Evolutionary conservation across 768 basidiomycete species (phyloP).

Genomic region (Tulasnella sp.): DNA sequence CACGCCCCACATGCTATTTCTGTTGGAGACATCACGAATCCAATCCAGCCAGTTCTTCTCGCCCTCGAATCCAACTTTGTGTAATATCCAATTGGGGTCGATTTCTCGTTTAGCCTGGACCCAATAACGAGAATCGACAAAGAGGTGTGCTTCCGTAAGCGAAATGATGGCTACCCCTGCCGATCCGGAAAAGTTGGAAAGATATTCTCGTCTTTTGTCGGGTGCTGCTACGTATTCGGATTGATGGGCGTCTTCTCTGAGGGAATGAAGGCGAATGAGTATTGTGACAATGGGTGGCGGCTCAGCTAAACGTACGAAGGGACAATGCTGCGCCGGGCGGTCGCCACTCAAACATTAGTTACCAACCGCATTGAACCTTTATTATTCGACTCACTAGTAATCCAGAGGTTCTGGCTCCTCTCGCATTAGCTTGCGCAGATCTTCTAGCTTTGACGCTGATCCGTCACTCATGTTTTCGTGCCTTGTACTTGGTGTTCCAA

Average conservation of each 20-base stretch:
- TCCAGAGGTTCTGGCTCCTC: slow-evolving; percentile 11
- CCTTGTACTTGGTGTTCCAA: slow-evolving; percentile 3
- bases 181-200: slow-evolving; percentile 56
- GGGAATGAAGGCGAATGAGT: neutral
- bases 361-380: neutral
- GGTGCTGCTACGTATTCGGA: slow-evolving; percentile 68
- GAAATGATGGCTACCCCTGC: slow-evolving; percentile 63
- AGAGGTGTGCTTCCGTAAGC: slow-evolving; percentile 50
- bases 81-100: slow-evolving; percentile 61
- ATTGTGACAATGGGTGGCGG: neutral
- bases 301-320: slow-evolving; percentile 8
- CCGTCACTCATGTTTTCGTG: neutral
- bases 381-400: slow-evolving; percentile 5
- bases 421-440: slow-evolving; percentile 8
- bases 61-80: slow-evolving; percentile 41
- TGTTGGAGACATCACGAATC: slow-evolving; percentile 33
- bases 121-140: slow-evolving; percentile 78
- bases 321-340: slow-evolving; percentile 10
- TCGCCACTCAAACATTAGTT: too few relatives aligned
- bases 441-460: neutral
- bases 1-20: slow-evolving; percentile 51
- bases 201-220: slow-evolving; percentile 66
- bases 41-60: slow-evolving; percentile 72
- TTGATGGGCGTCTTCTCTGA: slow-evolving; percentile 64
- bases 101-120: slow-evolving; percentile 57